A percentile compares a stretch with the other conserved stretches of the same genome.
Evolutionary conservation across 2,329 filamentous ascomycete species (phyloP).

Genomic region (Diaporthe australafricana): DNA sequence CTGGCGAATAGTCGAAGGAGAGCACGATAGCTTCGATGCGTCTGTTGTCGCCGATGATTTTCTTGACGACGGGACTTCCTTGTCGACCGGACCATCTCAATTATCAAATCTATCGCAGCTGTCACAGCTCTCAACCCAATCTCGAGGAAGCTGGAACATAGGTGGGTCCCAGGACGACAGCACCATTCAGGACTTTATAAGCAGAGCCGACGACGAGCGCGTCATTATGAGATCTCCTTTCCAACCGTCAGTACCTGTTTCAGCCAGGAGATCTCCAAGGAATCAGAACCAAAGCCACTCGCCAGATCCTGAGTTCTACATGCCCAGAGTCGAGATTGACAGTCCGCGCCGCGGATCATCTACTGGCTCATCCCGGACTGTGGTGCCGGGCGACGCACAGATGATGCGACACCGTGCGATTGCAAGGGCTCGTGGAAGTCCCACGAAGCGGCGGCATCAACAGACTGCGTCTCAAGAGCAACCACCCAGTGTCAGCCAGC

Average conservation of each 20-base stretch:
- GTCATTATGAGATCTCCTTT: constrained; percentile 67
- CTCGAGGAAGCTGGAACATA: constrained; percentile 52
- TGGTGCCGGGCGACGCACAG: constrained; percentile 45
- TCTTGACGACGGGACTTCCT: constrained; percentile 52
- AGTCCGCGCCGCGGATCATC: constrained; percentile 50
- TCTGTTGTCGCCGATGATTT: constrained; percentile 60
- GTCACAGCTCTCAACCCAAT: constrained; percentile 43
- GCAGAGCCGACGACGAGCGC: constrained; percentile 65
- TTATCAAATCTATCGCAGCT: constrained; percentile 47
- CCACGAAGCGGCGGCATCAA: constrained; percentile 35
- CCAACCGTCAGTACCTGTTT: constrained; percentile 61
- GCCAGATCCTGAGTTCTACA: constrained; percentile 64
- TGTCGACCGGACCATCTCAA: constrained; percentile 61
- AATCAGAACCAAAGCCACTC: constrained; percentile 49
- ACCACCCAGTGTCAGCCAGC: constrained; percentile 43
- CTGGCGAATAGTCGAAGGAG: constrained; percentile 71
- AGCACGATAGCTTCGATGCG: constrained; percentile 71
- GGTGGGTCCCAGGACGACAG: constrained; percentile 65
- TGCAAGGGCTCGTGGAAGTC: constrained; percentile 39
- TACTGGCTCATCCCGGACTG: constrained; percentile 48
- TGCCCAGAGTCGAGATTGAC: constrained; percentile 60
- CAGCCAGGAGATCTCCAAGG: constrained; percentile 46
- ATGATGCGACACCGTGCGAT: constrained; percentile 43
- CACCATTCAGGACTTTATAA: constrained; percentile 62
- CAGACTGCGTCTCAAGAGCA: constrained; percentile 33